Conservation (phyloP, 331 rosid genomes). For the Malus hybrid region DNA sequence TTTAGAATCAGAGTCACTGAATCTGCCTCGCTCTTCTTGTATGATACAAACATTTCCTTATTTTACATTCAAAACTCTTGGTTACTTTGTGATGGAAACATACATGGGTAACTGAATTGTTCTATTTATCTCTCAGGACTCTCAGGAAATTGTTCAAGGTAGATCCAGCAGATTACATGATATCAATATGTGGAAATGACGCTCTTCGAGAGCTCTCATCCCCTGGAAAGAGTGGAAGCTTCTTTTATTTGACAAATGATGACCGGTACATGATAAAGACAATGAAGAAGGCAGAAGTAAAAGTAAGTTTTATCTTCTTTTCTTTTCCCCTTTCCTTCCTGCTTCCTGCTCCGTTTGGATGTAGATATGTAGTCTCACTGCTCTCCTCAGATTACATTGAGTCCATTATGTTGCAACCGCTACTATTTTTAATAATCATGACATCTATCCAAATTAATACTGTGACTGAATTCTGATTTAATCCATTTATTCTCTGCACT, state of each 20-base stretch:
- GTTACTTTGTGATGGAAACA: background rate
- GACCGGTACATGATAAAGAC: conserved; percentile 97
- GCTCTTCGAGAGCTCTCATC: conserved; percentile 97
- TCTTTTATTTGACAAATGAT: conserved; percentile 83
- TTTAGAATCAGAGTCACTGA: background rate
- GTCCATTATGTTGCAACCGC: background rate
- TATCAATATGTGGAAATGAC: conserved; percentile 83
- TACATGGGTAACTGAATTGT: background rate
- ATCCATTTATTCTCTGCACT: background rate
- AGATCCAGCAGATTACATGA: conserved; percentile 91
- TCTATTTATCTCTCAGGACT: conserved; percentile 48
- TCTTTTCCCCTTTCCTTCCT: background rate
- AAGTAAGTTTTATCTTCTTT: conserved; percentile 48
- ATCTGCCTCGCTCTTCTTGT: background rate
- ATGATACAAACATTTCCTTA: background rate
- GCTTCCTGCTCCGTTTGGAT: background rate
- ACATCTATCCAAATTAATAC: background rate
- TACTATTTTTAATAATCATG: background rate
- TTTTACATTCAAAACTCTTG: background rate
- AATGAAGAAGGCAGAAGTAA: conserved; percentile 91
- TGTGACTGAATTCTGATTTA: background rate
- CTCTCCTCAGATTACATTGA: background rate
- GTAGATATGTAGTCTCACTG: background rate
- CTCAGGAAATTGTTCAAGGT: conserved; percentile 89
- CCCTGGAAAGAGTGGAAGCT: conserved; percentile 98